Percentiles rank a stretch among this genome's conserved stretches.
phyloP scores from a whole-genome alignment of 2,329 filamentous ascomycete genomes.

The Didymella sp. region DNA sequence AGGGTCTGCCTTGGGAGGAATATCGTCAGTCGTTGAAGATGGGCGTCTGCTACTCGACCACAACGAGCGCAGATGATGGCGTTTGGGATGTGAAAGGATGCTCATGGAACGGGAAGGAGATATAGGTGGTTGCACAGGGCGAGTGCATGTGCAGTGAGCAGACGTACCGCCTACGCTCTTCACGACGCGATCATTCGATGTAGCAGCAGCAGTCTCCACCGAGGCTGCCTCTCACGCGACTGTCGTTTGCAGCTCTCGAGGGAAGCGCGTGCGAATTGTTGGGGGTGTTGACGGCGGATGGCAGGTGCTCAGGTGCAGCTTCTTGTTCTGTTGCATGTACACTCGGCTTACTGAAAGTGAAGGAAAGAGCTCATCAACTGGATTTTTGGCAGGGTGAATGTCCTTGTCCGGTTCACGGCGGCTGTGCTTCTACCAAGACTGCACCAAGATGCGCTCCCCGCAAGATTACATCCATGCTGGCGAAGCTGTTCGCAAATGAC shows the following conservation, averaged over 20 bases:
- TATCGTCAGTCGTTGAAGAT: conserved; percentile 40
- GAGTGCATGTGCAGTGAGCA: conserved; percentile 21
- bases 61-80: conserved; percentile 26
- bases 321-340: conserved; percentile 7
- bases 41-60: conserved; percentile 21
- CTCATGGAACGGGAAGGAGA: conserved; percentile 24
- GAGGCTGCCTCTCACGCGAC: conserved; percentile 12
- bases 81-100: conserved; percentile 27
- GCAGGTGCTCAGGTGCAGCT: conserved; percentile 12
- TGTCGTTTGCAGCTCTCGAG: neutral
- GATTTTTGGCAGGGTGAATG: neutral
- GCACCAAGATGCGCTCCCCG: conserved; percentile 16
- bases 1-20: conserved; percentile 29
- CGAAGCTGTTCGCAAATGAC: conserved; percentile 17
- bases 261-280: conserved; percentile 11
- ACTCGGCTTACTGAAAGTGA: conserved; percentile 9
- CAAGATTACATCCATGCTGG: conserved; percentile 14
- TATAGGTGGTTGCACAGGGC: conserved; percentile 26
- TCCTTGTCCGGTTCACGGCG: neutral
- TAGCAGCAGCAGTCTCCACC: conserved; percentile 15
- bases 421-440: conserved; percentile 12
- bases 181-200: conserved; percentile 8
- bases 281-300: neutral
- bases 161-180: conserved; percentile 16
- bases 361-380: neutral